These are phyloP conservation scores for Nakazawaea ernobii DNA, from an alignment of 805 yeast genomes.

Conservation along the genomic window DNA sequence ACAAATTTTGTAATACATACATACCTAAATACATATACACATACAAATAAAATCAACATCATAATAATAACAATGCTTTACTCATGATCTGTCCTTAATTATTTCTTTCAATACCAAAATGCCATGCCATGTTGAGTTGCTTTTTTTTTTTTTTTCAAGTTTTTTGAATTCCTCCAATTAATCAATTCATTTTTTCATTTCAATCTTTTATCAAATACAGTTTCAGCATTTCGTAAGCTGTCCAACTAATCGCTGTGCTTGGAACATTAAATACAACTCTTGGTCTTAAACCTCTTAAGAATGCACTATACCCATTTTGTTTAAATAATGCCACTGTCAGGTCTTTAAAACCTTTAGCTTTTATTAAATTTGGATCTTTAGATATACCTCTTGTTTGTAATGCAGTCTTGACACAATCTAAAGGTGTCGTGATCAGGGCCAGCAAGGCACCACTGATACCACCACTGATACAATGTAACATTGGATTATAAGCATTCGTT, in stretches of 20 bases:
- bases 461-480: conserved; percentile 88
- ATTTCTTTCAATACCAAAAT: neutral
- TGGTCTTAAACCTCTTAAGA: conserved; percentile 82
- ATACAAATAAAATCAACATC: neutral
- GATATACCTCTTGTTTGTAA: conserved; percentile 74
- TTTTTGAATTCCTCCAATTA: neutral
- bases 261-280: conserved; percentile 92
- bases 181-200: neutral
- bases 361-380: conserved; percentile 39
- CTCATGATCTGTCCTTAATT: neutral
- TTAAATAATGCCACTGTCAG: conserved; percentile 67
- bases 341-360: conserved; percentile 58
- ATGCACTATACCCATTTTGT: conserved; percentile 59
- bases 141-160: no score
- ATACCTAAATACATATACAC: neutral
- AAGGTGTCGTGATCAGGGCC: conserved; percentile 90
- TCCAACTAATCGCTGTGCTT: conserved; percentile 95
- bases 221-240: conserved; percentile 96
- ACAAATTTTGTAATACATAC: neutral
- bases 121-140: no score
- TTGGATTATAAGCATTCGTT: conserved; percentile 71
- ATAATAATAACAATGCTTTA: no score
- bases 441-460: conserved; percentile 93
- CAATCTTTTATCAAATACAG: conserved; percentile 39
- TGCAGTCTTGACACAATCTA: conserved; percentile 89